Conservation (phyloP, 1,284 basidiomycete species). For the Fomitiporia mediterranea region DNA sequence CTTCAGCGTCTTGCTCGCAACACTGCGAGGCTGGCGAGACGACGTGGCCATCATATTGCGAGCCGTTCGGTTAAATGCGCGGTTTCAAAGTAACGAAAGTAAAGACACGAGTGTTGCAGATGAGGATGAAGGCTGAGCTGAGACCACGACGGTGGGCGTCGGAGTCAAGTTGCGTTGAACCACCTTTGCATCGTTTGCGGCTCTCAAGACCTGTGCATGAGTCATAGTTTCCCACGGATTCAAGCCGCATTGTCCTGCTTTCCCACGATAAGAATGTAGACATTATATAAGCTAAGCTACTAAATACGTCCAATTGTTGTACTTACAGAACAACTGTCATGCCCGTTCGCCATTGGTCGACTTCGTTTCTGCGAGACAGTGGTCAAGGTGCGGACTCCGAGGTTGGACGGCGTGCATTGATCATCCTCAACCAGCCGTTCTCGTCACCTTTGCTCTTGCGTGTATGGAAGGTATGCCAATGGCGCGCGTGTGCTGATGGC, state of each 20-base stretch:
- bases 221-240: constrained; percentile 2
- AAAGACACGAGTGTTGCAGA: not conserved
- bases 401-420: constrained; percentile 46
- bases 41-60: constrained; percentile 14
- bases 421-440: constrained; percentile 90
- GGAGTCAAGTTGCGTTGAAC: not conserved
- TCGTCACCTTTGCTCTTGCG: constrained; percentile 54
- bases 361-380: constrained; percentile 1
- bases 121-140: not conserved
- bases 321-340: not conserved
- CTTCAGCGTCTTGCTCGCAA: constrained; percentile 57
- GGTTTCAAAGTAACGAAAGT: not conserved
- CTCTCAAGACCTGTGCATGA: not conserved
- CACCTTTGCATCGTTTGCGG: constrained; percentile 9
- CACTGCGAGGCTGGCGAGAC: constrained; percentile 41
- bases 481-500: constrained; percentile 85
- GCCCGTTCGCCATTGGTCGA: constrained; percentile 10
- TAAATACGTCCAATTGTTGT: too few species aligned
- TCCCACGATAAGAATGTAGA: not conserved
- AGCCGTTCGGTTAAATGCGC: not conserved
- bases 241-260: not conserved
- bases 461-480: constrained; percentile 65
- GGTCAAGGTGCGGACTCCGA: not conserved
- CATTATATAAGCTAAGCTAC: too few species aligned
- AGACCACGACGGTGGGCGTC: constrained; percentile 9